Evolutionary conservation across 2,329 filamentous ascomycete genomes (phyloP).

Genomic region (Clonostachys byssicola): DNA sequence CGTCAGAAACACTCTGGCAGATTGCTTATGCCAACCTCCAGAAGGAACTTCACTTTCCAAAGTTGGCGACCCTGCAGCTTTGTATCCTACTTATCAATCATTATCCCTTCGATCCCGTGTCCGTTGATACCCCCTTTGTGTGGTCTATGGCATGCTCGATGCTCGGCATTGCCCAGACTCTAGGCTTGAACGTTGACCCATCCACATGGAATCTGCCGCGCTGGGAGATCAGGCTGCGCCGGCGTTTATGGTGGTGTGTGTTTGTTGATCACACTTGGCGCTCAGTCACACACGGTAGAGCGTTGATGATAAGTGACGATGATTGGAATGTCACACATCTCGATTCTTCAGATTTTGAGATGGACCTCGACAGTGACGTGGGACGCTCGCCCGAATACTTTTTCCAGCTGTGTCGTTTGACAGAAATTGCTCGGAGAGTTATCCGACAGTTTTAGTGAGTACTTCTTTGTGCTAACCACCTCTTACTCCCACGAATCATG

Average conservation of each 20-base stretch:
- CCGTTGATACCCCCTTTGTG: conserved; percentile 9
- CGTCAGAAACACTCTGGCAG: conserved; percentile 7
- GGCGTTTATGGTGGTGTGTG: conserved; percentile 10
- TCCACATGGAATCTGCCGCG: conserved; percentile 7
- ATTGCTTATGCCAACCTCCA: conserved; percentile 10
- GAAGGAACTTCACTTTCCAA: conserved; percentile 10
- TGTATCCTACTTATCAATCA: conserved; percentile 8
- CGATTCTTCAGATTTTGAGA: conserved; percentile 3
- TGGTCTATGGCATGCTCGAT: conserved; percentile 7
- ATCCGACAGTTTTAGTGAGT: conserved; percentile 8
- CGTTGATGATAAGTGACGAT: conserved; percentile 8
- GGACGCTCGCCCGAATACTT: conserved; percentile 5
- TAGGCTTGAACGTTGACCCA: conserved; percentile 8
- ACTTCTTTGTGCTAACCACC: background rate
- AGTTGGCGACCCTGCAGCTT: conserved; percentile 7
- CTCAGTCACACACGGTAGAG: conserved; percentile 8
- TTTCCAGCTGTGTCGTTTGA: conserved; percentile 6
- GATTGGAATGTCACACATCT: conserved; percentile 9
- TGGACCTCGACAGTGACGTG: background rate
- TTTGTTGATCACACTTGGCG: conserved; percentile 10
- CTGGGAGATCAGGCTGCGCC: conserved; percentile 7
- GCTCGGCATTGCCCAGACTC: conserved; percentile 7
- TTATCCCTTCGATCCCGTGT: conserved; percentile 6
- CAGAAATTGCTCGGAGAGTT: conserved; percentile 4
- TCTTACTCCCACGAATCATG: background rate